Percentiles rank a stretch among this genome's conserved stretches.
Conservation (phyloP, 2,329 filamentous ascomycete species). For the Apiospora phragmitis region DNA sequence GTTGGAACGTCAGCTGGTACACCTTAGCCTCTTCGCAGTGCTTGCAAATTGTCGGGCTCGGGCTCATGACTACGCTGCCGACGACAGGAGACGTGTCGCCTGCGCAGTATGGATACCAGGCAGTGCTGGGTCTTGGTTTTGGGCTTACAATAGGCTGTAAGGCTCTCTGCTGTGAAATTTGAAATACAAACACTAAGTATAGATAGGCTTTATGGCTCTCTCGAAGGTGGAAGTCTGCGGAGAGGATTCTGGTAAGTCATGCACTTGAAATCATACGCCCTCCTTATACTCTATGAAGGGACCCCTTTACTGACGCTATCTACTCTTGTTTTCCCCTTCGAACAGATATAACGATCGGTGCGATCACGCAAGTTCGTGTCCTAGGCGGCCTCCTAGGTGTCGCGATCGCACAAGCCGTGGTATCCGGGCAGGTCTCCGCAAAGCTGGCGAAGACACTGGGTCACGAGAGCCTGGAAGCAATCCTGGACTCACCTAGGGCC, state of each 20-base stretch:
- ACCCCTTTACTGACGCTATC: background rate
- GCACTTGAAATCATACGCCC: background rate
- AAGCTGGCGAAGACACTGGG: background rate
- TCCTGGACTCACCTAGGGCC: background rate
- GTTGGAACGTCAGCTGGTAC: background rate
- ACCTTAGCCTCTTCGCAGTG: background rate
- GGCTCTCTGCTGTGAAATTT: background rate
- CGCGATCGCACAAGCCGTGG: background rate
- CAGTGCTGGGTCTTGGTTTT: background rate
- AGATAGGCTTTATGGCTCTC: background rate
- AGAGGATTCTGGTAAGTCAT: background rate
- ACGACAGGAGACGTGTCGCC: background rate
- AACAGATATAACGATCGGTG: background rate
- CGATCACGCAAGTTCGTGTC: background rate
- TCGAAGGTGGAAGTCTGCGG: background rate
- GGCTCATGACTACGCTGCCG: background rate
- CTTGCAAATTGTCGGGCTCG: background rate
- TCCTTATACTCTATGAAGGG: background rate
- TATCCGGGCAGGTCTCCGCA: background rate
- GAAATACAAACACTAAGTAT: background rate
- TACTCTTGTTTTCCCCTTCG: background rate
- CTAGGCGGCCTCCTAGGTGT: background rate
- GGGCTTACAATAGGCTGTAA: background rate
- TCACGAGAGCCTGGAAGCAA: background rate
- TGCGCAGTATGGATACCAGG: background rate